Conservation (phyloP, 2,329 filamentous ascomycete species). For the Alternaria sp. region DNA sequence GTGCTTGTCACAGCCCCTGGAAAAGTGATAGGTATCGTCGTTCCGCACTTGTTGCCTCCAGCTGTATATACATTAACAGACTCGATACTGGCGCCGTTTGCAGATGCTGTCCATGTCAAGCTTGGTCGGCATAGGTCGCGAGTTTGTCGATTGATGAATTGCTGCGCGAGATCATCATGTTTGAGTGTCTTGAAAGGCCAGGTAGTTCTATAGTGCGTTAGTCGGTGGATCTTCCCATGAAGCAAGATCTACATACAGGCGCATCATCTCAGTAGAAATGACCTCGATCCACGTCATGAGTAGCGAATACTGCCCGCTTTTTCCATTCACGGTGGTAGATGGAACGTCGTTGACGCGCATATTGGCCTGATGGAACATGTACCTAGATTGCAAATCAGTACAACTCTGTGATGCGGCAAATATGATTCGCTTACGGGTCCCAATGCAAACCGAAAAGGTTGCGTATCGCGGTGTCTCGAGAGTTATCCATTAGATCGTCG, state of each 20-base stretch:
- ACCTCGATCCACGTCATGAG: constrained; percentile 67
- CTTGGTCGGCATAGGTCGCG: constrained; percentile 64
- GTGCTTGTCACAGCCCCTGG: constrained; percentile 56
- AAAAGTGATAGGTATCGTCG: constrained; percentile 65
- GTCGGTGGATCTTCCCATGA: background rate
- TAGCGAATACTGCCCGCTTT: constrained; percentile 59
- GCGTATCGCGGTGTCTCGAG: constrained; percentile 63
- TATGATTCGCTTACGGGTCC: constrained; percentile 51
- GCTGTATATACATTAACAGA: constrained; percentile 59
- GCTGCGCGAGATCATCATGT: constrained; percentile 63
- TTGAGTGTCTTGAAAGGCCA: constrained; percentile 66
- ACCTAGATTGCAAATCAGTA: constrained; percentile 41
- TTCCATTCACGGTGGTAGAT: constrained; percentile 59
- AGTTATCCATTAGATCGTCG: constrained; percentile 60
- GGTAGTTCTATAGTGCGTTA: constrained; percentile 36
- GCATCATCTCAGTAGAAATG: constrained; percentile 62
- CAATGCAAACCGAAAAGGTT: constrained; percentile 66
- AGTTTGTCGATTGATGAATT: constrained; percentile 63
- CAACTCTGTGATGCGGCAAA: no score
- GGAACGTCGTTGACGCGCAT: constrained; percentile 60
- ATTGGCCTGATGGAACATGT: constrained; percentile 74
- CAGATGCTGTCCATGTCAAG: constrained; percentile 57
- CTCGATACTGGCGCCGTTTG: constrained; percentile 57
- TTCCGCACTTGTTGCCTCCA: constrained; percentile 61
- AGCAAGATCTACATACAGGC: constrained; percentile 50